Base-by-base conservation (phyloP, 208 protist genomes). In the Wallacemonas rigidus region DNA sequence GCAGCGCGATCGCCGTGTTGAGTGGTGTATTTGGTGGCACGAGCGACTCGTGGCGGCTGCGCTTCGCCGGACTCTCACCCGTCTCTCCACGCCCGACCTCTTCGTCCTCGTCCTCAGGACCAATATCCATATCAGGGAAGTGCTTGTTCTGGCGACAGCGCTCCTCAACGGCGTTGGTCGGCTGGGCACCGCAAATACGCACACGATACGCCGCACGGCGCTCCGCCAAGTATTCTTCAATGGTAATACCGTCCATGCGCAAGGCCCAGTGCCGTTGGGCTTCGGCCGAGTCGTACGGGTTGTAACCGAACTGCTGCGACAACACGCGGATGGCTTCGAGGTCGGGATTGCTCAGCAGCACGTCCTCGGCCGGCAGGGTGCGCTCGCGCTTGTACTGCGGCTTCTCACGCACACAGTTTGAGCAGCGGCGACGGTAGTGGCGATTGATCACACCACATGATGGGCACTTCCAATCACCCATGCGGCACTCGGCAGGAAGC, bases 391-490 rank as follows among this genome's bases (percentile, higher is more conserved):
- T 93, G 80, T 96, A 97, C 76, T 97, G 93, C 65, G 89, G 88
- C 76, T 95, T 95, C 78, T 97, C 93, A 26, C 84, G 82, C 47
- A 95, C 88, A 71, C 93, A 97, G 76, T 88, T 92, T n/a, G 85
- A 86, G 80, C 93, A 97, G 56, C 91, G 86, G 36, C 90, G 86
- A 48, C 92, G 91, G 78, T 91, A 97, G 78, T 97, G 93, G 1
- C 93, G 91, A 81, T 97, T 97, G 68, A 97, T 97, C 41, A 88
- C 87, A 64, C 91, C 93, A 61, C 93, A 97, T 3, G 82, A 82
- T 3, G 80, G 69, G 73, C 93, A 97, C 78, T 96, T 95, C 91
- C 93, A 97, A 79, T 97, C 93, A 1, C 93, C 93, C 65, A 92
- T 86, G 35, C 91, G 87, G 72, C 91, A 95, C 76, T 95, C 91